These are phyloP conservation scores for Trapa incisa DNA, from an alignment of 345 rosid genomes.

Conservation along the genomic window DNA sequence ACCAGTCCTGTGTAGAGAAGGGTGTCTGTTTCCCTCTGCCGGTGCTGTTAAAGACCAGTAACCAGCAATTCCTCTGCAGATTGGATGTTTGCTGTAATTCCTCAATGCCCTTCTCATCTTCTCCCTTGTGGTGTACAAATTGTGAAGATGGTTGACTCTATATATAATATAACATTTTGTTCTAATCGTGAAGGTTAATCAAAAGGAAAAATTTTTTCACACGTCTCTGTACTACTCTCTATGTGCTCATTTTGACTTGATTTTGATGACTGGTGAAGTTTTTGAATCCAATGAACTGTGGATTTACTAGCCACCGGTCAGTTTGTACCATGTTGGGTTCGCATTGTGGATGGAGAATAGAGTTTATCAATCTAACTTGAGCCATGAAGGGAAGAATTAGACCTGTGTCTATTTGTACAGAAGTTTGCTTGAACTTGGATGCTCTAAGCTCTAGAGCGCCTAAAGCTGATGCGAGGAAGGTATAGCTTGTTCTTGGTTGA, in stretches of 20 bases:
- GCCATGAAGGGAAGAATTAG: neutral
- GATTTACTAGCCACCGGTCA: neutral
- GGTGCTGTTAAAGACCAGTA: conserved; percentile 49
- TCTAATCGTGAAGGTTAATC: neutral
- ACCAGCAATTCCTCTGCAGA: conserved; percentile 36
- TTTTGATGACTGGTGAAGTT: neutral
- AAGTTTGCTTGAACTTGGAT: conserved; percentile 2
- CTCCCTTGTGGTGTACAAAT: conserved; percentile 47
- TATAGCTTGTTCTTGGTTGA: conserved; percentile 17
- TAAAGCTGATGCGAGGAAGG: conserved; percentile 4
- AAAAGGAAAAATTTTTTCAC: neutral
- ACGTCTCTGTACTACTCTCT: neutral
- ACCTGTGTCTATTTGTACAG: conserved; percentile 2
- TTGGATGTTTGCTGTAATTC: conserved; percentile 61
- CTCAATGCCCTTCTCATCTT: conserved; percentile 43
- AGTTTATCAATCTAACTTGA: neutral
- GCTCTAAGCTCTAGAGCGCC: conserved; percentile 1
- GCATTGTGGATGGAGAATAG: neutral
- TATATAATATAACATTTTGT: conserved; percentile 14
- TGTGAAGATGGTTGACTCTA: conserved; percentile 15
- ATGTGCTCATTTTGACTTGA: neutral
- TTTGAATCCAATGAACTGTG: neutral
- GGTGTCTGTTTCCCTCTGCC: conserved; percentile 58
- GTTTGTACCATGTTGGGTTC: too few species aligned
- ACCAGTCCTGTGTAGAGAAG: conserved; percentile 53